Conservation (phyloP, 495 filamentous ascomycete genomes). For the Astrothelium macrocarpum region DNA sequence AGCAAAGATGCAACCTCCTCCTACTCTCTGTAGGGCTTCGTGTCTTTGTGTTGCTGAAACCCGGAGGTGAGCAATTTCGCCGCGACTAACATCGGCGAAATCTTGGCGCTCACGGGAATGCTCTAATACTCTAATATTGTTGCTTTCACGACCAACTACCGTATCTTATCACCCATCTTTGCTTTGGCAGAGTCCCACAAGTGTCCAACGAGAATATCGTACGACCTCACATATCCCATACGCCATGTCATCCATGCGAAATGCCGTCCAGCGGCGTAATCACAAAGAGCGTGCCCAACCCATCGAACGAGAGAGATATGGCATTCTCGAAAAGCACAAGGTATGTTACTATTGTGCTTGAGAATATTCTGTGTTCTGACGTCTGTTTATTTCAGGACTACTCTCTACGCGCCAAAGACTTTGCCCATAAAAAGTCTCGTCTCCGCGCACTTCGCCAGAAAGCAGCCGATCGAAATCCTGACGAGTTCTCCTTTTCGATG, state of each 20-base stretch:
- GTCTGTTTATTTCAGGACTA: constrained; percentile 50
- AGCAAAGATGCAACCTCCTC: neutral
- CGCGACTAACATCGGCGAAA: neutral
- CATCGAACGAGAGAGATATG: constrained; percentile 67
- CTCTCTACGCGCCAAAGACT: constrained; percentile 78
- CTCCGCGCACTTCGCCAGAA: constrained; percentile 71
- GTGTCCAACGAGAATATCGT: too few species aligned
- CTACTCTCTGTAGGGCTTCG: too few species aligned
- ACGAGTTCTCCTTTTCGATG: constrained; percentile 96
- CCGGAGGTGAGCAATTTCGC: too few species aligned
- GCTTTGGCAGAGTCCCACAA: too few species aligned
- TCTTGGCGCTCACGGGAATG: neutral
- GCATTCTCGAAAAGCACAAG: constrained; percentile 84
- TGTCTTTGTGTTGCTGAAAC: too few species aligned
- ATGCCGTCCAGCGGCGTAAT: constrained; percentile 64
- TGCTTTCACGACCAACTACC: neutral
- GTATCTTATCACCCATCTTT: constrained; percentile 67
- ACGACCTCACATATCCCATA: too few species aligned
- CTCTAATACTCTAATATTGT: neutral
- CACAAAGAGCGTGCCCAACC: constrained; percentile 88
- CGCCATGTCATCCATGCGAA: constrained; percentile 79
- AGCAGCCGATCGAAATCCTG: constrained; percentile 78
- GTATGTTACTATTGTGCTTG: constrained; percentile 33
- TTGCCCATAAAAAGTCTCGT: constrained; percentile 72
- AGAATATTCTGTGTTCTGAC: constrained; percentile 27